Evolutionary conservation across 441 rosid genomes (phyloP).

Genomic region (Brassica hybrid): DNA sequence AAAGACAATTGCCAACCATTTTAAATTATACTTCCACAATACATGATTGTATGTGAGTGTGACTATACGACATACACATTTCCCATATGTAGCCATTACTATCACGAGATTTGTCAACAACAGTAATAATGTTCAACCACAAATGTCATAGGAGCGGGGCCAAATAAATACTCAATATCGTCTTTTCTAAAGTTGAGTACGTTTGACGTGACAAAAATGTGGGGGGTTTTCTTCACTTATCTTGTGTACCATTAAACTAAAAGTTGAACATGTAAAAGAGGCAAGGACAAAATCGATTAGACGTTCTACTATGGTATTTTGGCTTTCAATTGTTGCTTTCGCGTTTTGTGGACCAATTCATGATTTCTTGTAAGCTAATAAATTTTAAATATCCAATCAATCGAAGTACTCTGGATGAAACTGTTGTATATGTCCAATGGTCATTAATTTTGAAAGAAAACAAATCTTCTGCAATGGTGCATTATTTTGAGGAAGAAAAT

Average conservation of each 20-base stretch:
- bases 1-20: not conserved
- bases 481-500: too few species aligned
- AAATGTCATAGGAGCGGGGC: constrained; percentile 38
- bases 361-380: constrained; percentile 26
- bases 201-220: constrained; percentile 19
- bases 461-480: too few species aligned
- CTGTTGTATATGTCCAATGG: not conserved
- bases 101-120: constrained; percentile 38
- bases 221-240: not conserved
- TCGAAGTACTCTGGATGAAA: constrained; percentile 1
- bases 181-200: constrained; percentile 31
- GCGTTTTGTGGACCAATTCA: constrained; percentile 36
- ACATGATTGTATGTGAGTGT: constrained; percentile 33
- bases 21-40: not conserved
- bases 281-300: constrained; percentile 29
- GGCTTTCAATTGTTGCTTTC: constrained; percentile 24
- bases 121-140: constrained; percentile 37
- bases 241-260: constrained; percentile 15
- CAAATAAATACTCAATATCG: constrained; percentile 27
- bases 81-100: constrained; percentile 37
- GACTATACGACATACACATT: constrained; percentile 35
- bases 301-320: constrained; percentile 36
- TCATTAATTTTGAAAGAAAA: too few species aligned
- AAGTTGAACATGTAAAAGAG: constrained; percentile 14
- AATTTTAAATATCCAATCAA: not conserved